Percentiles rank a stretch among this genome's conserved stretches.
phyloP scores from a whole-genome alignment of 257 asterid genomes.

The Anisodus tanguticus region DNA sequence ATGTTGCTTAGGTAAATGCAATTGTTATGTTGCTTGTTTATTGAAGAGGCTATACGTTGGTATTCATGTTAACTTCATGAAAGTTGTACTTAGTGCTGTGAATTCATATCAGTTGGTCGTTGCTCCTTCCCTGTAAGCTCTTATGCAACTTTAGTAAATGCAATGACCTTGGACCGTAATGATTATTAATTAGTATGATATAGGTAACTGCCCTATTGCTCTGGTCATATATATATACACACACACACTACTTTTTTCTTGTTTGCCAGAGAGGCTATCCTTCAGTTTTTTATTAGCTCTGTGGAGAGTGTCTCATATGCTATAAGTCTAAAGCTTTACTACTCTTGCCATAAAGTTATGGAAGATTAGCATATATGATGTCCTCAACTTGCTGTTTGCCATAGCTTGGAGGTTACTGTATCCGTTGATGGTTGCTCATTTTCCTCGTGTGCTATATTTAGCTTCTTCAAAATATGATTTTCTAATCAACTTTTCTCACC shows the following conservation, averaged over 20 bases:
- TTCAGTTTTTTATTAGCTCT: too few species aligned
- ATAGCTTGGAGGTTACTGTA: not conserved
- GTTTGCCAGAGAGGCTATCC: not conserved
- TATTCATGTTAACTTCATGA: not conserved
- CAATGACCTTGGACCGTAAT: not conserved
- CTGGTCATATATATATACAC: too few species aligned
- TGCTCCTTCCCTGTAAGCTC: conserved; percentile 28
- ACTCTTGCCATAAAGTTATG: not conserved
- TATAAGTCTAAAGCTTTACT: not conserved
- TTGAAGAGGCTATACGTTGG: not conserved
- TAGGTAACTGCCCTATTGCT: not conserved
- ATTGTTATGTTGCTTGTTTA: not conserved
- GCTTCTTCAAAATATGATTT: not conserved
- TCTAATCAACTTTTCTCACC: not conserved
- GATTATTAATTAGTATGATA: not conserved
- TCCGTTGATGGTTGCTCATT: not conserved
- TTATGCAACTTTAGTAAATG: not conserved
- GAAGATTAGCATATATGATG: not conserved
- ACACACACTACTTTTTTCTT: not conserved
- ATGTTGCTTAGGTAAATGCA: not conserved
- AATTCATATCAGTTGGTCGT: not conserved
- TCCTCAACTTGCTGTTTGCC: not conserved
- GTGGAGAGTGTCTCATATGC: too few species aligned
- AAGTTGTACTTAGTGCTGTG: not conserved
- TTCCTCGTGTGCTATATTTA: not conserved